Evolutionary conservation across 2,329 filamentous ascomycete genomes (phyloP).

Genomic region (Dactylellina cionopaga): DNA sequence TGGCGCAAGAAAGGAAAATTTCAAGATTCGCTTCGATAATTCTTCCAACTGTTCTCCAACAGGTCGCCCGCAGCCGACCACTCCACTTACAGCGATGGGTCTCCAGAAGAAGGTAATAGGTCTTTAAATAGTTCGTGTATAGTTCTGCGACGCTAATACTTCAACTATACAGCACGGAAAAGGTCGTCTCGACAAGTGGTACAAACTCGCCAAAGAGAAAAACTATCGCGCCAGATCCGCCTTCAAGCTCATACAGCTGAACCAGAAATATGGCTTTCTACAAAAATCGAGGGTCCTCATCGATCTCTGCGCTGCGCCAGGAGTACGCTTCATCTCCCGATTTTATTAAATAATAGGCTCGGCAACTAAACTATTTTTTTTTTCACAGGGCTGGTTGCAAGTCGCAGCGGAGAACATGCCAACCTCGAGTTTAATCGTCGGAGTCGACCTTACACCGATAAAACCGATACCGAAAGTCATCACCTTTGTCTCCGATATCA

Average conservation of each 20-base stretch:
- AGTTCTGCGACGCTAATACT: conserved; percentile 48
- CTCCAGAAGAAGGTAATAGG: conserved; percentile 85
- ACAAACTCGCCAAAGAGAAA: conserved; percentile 97
- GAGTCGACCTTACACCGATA: conserved; percentile 93
- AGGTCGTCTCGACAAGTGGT: conserved; percentile 98
- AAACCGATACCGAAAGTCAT: conserved; percentile 94
- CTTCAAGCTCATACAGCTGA: conserved; percentile 97
- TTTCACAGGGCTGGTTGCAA: conserved; percentile 85
- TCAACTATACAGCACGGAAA: conserved; percentile 77
- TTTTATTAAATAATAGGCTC: conserved; percentile 4
- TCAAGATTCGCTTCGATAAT: conserved; percentile 28
- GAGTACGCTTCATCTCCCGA: conserved; percentile 64
- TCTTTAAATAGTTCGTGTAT: conserved; percentile 4
- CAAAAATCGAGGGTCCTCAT: conserved; percentile 95
- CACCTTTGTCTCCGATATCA: conserved; percentile 97
- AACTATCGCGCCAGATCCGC: conserved; percentile 94
- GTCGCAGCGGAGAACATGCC: conserved; percentile 97
- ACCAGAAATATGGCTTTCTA: conserved; percentile 98
- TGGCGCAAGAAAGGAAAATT: conserved; percentile 39
- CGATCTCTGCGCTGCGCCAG: conserved; percentile 96
- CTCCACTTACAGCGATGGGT: conserved; percentile 72
- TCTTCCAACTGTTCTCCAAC: conserved; percentile 16
- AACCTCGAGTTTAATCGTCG: conserved; percentile 85
- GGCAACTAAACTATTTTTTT: conserved; percentile 66
- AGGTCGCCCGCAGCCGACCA: conserved; percentile 17